Base-by-base conservation (phyloP, 345 rosid species). In the Populus tremula region DNA sequence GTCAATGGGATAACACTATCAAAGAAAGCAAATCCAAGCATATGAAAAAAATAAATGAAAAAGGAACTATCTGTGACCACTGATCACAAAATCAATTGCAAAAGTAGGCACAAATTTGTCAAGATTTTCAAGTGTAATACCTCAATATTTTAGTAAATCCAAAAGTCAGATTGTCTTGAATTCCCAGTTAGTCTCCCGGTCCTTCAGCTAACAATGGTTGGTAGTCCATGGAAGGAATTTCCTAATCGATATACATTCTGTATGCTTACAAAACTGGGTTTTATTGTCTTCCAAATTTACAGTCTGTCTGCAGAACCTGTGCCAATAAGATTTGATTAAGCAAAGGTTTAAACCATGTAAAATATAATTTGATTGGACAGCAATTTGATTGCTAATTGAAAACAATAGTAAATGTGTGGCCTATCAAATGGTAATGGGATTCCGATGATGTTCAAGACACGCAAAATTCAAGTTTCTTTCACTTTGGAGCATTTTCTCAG, bases 11-110 rank as follows among this genome's bases (percentile, higher is more conserved):
- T 35, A 16, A 62, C 41, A 61, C n/a, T 13, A 65, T 75, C 8
- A 39, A 47, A 41, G 77, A 65, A 65, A 45, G 45, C 20, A 65
- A 64, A 64, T 64, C 18, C 63, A 75, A n/a, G 67, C 43, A 65
- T 47, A 49, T 33, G 18, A 12, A 14, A 41, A 36, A 12, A 43
- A 4, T 33, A 31, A 54, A 7, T 9, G 18, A 41, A 47, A 18
- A 11, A 16, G 50, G 62, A 36, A 13, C 11, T 10, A 9, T 18
- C 17, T n/a, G 17, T 27, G 14, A 63, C 62, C 9, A 13, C 62
- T 11, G 35, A 35, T 13, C 39, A 68, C 33, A 41, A 76, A 25
- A 41, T 18, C 25, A 67, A 54, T 43, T 23, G 11, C 18, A 59
- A 17, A 67, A 8, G 39, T 1, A 36, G 16, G 36, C 53, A 14